phyloP scores from a whole-genome alignment of 2,329 filamentous ascomycete species.

The Apiospora koreana region DNA sequence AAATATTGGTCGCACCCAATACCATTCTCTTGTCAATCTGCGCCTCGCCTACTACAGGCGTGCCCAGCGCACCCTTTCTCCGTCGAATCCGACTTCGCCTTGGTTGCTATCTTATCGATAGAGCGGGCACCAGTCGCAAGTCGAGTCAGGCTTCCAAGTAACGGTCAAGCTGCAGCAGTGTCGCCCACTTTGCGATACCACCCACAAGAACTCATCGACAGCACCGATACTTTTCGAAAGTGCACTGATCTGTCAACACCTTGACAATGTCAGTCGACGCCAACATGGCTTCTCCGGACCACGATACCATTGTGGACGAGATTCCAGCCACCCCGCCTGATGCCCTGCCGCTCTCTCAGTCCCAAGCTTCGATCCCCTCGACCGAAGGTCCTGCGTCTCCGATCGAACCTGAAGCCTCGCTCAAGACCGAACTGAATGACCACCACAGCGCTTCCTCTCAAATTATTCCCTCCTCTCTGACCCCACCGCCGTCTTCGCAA shows the following conservation, averaged over 20 bases:
- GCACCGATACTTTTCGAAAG: neutral
- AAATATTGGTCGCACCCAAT: neutral
- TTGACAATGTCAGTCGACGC: slow-evolving; percentile 11
- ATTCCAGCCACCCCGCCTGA: slow-evolving; percentile 36
- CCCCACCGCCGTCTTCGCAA: slow-evolving; percentile 59
- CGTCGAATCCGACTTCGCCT: neutral
- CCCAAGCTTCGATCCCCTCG: slow-evolving; percentile 57
- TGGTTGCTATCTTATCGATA: neutral
- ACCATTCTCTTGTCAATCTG: neutral
- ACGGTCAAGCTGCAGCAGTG: neutral
- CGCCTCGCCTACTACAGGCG: neutral
- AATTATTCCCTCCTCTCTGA: slow-evolving; percentile 59
- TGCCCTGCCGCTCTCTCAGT: slow-evolving; percentile 33
- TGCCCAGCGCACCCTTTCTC: neutral
- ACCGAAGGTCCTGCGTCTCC: slow-evolving; percentile 59
- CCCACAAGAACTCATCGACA: neutral
- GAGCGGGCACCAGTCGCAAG: slow-evolving; percentile 6
- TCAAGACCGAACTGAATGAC: slow-evolving; percentile 52
- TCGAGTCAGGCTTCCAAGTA: slow-evolving; percentile 1
- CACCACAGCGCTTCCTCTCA: slow-evolving; percentile 41
- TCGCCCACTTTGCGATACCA: neutral
- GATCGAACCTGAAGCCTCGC: slow-evolving; percentile 48
- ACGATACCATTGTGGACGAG: slow-evolving; percentile 21
- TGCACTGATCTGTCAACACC: neutral
- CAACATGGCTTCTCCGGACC: neutral